Evolutionary conservation across 192 early-diverging fungal species (phyloP), one percentile per base, ranked within the genome.

Genomic region (Linnemannia hyalina): DNA sequence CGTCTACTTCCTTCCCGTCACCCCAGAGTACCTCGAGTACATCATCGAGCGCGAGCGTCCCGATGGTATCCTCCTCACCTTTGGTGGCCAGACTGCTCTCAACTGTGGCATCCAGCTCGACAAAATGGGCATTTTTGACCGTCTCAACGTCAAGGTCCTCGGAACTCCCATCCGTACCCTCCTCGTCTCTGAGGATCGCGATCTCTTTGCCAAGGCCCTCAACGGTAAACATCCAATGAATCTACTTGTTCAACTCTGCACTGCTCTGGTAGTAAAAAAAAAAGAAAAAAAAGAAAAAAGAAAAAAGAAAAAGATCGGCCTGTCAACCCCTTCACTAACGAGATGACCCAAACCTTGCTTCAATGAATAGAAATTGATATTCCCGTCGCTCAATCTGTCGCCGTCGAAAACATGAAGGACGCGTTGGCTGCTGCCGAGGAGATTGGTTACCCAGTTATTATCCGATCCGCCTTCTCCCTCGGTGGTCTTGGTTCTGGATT

Each of bases 401-500:
- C 97, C 1, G 98, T 97, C 23, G 90, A 93, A n/a, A 95, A 93
- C 54, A 95, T 97, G 70, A 92, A 97, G 78, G 96, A 96, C 78
- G 97, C 98, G 16, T 89, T 99, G 49, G 88, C 80, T 0, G 98
- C 97, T 35, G 98, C 97, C 5, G 83, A 90, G 38, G 83, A 94
- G 44, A 98, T 99, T 85, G 93, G 94, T 42, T 99, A 97, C 86
- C 98, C 98, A 52, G 95, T 98, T 57, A 99, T 99, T 89, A 94
- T 98, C 49, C 97, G 97, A 49, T 96, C 97, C 9, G 97, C 98
- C 5, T 99, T 94, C 88, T 94, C 97, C 8, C 91, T 99, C 15
- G 98, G 98, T 78, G 97, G 98, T 52, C 93, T 99, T n/a, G 98
- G 98, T 16, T 99, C 98, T 36, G 98, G 98, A 13, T 99, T 99